Percentiles rank a stretch among this genome's conserved stretches.
Conservation (phyloP, 768 basidiomycete species). For the Gloeophyllum trabeum region DNA sequence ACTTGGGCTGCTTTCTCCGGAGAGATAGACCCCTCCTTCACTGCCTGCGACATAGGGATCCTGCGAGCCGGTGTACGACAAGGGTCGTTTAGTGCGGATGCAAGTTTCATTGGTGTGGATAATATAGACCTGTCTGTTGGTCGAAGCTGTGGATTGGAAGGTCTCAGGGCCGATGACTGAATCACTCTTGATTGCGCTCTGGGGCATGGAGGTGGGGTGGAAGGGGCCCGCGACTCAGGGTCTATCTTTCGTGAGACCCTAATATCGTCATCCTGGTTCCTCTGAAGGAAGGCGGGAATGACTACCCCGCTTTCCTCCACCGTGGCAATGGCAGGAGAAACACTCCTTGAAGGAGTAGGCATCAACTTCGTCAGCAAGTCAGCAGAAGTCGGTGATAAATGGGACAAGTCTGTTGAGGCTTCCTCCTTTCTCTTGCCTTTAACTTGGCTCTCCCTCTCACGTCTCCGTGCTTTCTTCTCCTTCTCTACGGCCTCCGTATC, state of each 20-base stretch:
- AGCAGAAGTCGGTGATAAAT: constrained; percentile 50
- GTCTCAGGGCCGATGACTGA: too few relatives aligned
- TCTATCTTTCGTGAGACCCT: too few relatives aligned
- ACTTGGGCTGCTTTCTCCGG: constrained; percentile 35
- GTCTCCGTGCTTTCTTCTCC: constrained; percentile 3
- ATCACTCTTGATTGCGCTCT: too few relatives aligned
- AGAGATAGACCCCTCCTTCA: constrained; percentile 38
- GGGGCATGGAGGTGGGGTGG: too few relatives aligned
- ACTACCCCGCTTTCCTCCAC: too few relatives aligned
- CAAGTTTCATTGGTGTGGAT: constrained; percentile 22
- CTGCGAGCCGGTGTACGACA: constrained; percentile 53
- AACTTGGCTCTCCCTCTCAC: constrained; percentile 6
- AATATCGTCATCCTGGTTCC: too few relatives aligned
- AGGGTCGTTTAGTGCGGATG: constrained; percentile 24
- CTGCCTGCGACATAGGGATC: constrained; percentile 42
- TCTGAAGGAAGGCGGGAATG: too few relatives aligned
- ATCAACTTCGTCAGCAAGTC: constrained; percentile 26
- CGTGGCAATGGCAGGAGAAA: too few relatives aligned
- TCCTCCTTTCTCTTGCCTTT: neutral
- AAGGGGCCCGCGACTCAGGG: too few relatives aligned
- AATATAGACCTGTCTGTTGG: too few relatives aligned
- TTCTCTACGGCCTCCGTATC: neutral
- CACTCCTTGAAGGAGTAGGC: too few relatives aligned
- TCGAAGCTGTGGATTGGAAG: too few relatives aligned
- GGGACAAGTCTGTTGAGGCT: constrained; percentile 27